A percentile compares a stretch with the other conserved stretches of the same genome.
phyloP scores from a whole-genome alignment of 768 basidiomycete genomes.

The Rhodotorula taiwanensis region DNA sequence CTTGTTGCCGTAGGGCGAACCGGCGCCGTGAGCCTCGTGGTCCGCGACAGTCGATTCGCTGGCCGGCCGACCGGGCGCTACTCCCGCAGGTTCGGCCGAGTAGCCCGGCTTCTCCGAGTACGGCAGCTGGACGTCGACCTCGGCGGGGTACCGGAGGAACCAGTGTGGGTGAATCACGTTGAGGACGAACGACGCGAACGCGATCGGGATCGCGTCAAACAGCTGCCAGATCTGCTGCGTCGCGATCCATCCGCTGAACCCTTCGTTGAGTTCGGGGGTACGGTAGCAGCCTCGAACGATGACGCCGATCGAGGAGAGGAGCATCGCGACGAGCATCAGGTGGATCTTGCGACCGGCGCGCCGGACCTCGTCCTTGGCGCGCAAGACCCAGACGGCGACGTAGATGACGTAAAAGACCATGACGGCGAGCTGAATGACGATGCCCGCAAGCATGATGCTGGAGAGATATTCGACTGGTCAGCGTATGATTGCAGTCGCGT shows the following conservation, averaged over 20 bases:
- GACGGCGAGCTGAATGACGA: slow-evolving; percentile 7
- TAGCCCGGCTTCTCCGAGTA: too few relatives aligned
- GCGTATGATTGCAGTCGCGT: background rate
- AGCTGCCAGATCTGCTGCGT: slow-evolving; percentile 11
- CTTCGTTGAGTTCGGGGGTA: slow-evolving; percentile 18
- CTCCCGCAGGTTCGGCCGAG: too few relatives aligned
- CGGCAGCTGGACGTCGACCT: too few relatives aligned
- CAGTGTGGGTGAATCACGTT: slow-evolving; percentile 23
- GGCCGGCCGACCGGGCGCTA: too few relatives aligned
- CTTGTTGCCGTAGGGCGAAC: too few relatives aligned
- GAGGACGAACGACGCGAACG: slow-evolving; percentile 7
- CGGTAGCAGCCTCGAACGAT: slow-evolving; percentile 29
- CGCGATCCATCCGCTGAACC: slow-evolving; percentile 19
- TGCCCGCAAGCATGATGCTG: slow-evolving; percentile 8
- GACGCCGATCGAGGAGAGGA: slow-evolving; percentile 1
- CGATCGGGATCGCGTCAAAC: slow-evolving; percentile 20
- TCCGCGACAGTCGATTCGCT: too few relatives aligned
- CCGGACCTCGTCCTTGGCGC: background rate
- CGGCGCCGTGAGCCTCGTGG: too few relatives aligned
- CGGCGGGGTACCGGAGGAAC: slow-evolving; percentile 5
- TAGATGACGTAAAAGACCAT: slow-evolving; percentile 17
- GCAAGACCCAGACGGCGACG: slow-evolving; percentile 2
- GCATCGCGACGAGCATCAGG: slow-evolving; percentile 9
- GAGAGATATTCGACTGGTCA: background rate
- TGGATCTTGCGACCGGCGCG: slow-evolving; percentile 4